These are phyloP conservation scores for Scleroderma bovista DNA, from an alignment of 768 basidiomycete genomes.

Conservation along the genomic window DNA sequence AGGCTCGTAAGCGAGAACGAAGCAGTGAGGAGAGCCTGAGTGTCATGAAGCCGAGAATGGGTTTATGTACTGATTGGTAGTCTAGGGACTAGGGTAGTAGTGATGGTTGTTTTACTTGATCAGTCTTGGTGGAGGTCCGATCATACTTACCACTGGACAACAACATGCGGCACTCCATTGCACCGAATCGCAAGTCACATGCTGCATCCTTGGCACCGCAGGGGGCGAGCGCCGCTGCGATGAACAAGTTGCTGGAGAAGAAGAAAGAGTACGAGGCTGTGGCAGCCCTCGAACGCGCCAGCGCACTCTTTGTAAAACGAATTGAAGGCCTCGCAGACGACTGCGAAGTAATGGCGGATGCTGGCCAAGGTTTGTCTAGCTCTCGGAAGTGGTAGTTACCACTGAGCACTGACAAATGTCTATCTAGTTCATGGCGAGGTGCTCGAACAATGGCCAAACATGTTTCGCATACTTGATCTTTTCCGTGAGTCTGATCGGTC, in stretches of 20 bases:
- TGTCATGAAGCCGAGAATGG: no score
- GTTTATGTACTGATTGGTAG: no score
- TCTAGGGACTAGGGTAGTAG: no score
- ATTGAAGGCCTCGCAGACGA: slow-evolving; percentile 67
- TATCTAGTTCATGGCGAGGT: slow-evolving; percentile 67
- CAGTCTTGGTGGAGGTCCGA: no score
- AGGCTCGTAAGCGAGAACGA: no score
- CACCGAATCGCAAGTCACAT: slow-evolving; percentile 47
- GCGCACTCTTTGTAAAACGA: slow-evolving; percentile 56
- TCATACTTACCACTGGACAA: not conserved
- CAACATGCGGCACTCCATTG: slow-evolving; percentile 52
- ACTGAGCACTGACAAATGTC: slow-evolving; percentile 1
- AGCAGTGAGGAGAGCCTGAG: no score
- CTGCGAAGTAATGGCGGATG: slow-evolving; percentile 72
- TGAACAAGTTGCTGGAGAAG: slow-evolving; percentile 62
- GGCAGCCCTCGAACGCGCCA: slow-evolving; percentile 62
- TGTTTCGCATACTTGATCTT: slow-evolving; percentile 70
- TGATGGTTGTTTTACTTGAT: no score
- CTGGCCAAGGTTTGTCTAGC: slow-evolving; percentile 51
- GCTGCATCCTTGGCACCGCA: slow-evolving; percentile 32
- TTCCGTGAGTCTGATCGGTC: slow-evolving; percentile 46
- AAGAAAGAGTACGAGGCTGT: slow-evolving; percentile 80
- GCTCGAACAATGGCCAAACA: slow-evolving; percentile 74
- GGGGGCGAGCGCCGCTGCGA: slow-evolving; percentile 41
- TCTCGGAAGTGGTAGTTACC: not conserved